Evolutionary conservation across 2,329 filamentous ascomycete genomes (phyloP).

Genomic region (Colletotrichum sp.): DNA sequence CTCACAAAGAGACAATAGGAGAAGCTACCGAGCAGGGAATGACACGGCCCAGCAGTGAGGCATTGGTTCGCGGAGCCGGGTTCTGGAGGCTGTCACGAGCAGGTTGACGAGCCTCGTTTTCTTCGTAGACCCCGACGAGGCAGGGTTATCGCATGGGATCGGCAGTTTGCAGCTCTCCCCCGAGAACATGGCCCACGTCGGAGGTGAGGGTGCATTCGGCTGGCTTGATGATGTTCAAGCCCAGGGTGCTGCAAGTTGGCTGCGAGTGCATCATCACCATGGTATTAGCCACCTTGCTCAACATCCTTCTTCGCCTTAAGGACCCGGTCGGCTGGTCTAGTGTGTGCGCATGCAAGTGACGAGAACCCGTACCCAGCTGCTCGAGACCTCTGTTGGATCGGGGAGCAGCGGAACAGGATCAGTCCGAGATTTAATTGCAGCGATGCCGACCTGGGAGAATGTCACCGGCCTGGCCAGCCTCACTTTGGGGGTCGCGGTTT

Average conservation of each 20-base stretch:
- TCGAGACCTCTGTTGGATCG: not conserved
- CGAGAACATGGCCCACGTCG: not conserved
- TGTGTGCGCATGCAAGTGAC: not conserved
- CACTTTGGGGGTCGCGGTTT: not conserved
- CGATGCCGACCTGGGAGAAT: not conserved
- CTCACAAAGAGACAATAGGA: not conserved
- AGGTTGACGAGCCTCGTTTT: not conserved
- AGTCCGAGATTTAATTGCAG: not conserved
- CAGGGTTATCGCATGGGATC: not conserved
- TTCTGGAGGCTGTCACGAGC: not conserved
- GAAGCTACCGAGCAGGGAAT: not conserved
- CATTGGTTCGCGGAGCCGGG: not conserved
- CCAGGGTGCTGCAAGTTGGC: not conserved
- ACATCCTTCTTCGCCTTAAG: not conserved
- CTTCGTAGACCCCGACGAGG: not conserved
- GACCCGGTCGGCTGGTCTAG: not conserved
- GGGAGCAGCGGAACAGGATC: not conserved
- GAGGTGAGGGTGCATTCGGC: not conserved
- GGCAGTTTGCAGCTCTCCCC: not conserved
- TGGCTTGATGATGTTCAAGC: not conserved
- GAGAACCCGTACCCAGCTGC: conserved; percentile 3
- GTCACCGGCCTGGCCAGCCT: conserved; percentile 2
- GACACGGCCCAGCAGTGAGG: not conserved
- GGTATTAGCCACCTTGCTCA: not conserved
- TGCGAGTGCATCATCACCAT: not conserved